Base-by-base conservation (phyloP, 2,329 filamentous ascomycete species). In the Aspergillus intermedius region DNA sequence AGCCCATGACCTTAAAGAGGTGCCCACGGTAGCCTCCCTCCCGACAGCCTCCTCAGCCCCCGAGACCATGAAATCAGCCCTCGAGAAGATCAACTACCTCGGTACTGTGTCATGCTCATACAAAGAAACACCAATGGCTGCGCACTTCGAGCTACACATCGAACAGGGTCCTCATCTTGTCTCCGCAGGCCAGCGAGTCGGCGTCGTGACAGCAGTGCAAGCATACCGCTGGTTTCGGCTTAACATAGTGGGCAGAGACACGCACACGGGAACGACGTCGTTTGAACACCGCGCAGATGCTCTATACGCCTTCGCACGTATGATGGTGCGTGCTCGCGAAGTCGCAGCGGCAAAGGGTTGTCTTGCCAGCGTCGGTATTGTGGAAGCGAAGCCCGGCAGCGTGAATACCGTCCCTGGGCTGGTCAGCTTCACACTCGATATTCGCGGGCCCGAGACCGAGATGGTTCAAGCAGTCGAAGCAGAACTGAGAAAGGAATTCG, bases 101-200 rank as follows among this genome's bases (percentile, higher is more conserved):
- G 87, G 87, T 12, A 56, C 67, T 0, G 68, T 75, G 0, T 75
- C 77, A 7, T 79, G 79, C 19, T 81, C 74, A 46, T 75, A 84
- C 63, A 72, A 77, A 52, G 71, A 75, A 28, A 80, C 77, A 13
- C 85, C 84, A 0, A 81, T 90, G 68, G 84, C 80, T 0, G 87
- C 86, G 0, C 87, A 91, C 65, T 91, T 91, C 59, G 87, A 91
- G 65, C 75, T 93, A 8, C 88, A 93, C 61, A 91, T 91, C 46
- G 88, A 94, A 64, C 89, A 94, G 64, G 87, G 87, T 0, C 87
- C 87, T 0, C 80, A 88, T 30, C 76, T 94, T 1, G 83, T 91
- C 59, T 76, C 76, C 13, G 74, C 78, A 23, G 70, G 75, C 22
- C 77, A 82, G 54, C 82, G 82, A 47, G 77, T 91, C 45, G 83